A percentile compares a stretch with the other conserved stretches of the same genome.
phyloP scores from a whole-genome alignment of 495 filamentous ascomycete genomes.

The Aspergillus carlsbadensis region DNA sequence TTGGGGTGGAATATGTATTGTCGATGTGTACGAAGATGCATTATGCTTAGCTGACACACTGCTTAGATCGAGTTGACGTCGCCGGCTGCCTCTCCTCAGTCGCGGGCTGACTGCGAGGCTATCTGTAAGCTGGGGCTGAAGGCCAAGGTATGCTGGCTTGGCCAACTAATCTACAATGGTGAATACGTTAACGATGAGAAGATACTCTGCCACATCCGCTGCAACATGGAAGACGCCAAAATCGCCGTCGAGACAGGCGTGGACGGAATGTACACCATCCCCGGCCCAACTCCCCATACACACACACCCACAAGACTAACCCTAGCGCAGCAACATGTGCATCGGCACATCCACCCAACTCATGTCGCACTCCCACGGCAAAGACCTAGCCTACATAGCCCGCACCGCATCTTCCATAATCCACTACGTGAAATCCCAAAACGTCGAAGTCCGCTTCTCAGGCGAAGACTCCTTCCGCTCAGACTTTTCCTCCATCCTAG shows the following conservation, averaged over 20 bases:
- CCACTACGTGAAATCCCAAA: constrained; percentile 84
- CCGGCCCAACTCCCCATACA: background rate
- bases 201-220: constrained; percentile 74
- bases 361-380: constrained; percentile 84
- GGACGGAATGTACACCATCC: constrained; percentile 58
- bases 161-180: too few relatives aligned
- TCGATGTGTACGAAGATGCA: constrained; percentile 52
- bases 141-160: constrained; percentile 56
- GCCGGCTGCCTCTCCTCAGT: constrained; percentile 79
- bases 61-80: constrained; percentile 72
- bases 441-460: constrained; percentile 77
- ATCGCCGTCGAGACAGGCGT: constrained; percentile 85
- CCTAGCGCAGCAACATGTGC: constrained; percentile 70
- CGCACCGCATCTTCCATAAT: constrained; percentile 91
- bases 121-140: constrained; percentile 92
- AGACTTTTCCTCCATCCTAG: constrained; percentile 72
- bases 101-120: constrained; percentile 71
- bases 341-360: constrained; percentile 91
- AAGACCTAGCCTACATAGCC: constrained; percentile 87
- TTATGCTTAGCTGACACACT: constrained; percentile 24
- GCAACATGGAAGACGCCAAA: constrained; percentile 88
- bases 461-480: constrained; percentile 81
- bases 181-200: constrained; percentile 12
- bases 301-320: too few relatives aligned
- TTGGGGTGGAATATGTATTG: constrained; percentile 66